Evolutionary conservation across 2,329 filamentous ascomycete genomes (phyloP), one percentile per base, ranked within the genome.

Genomic region (Chrysoporthe deuterocubensis): DNA sequence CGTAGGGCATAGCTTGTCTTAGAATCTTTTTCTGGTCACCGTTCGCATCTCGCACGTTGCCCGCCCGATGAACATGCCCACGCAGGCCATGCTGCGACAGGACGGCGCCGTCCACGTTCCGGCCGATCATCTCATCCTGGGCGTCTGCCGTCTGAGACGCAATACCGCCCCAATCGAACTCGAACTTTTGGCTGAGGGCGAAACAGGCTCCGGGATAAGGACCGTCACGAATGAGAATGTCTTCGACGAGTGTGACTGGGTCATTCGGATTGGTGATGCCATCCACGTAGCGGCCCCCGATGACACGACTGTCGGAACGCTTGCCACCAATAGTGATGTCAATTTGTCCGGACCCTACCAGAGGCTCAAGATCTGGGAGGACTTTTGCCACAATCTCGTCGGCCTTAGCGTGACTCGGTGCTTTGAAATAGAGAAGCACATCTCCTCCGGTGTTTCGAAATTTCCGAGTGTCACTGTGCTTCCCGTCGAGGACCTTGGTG

Each of bases 231-330:
- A 67, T 21, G 7, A 68, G 58, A 44, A 68, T 68, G 59, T 68
- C 67, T n/a, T 68, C 67, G 42, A 32, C 42, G 13, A 68, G 63
- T 4, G 62, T 60, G 43, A 68, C 58, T 8, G 67, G 67, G 64
- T 66, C 67, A 21, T 68, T 68, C 6, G 67, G 67, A 50, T 68
- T 68, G 52, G 64, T 68, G 44, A 68, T 66, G 54, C 57, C 42
- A 26, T 68, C 67, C 4, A 61, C 44, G 50, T 68, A 68, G n/a
- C 67, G 64, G 11, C 67, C 67, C 2, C 67, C 64, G 18, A 66
- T 43, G 16, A 68, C 57, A 40, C 61, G 61, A 37, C 46, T 63
- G 46, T 63, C 61, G 18, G 46, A 34, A 5, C 61, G 46, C 50
- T 63, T 63, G 44, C 61, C 61, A 18, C 46, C 61, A 5, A 56